Evolutionary conservation across 331 rosid genomes (phyloP).

Genomic region (Cydonia oblonga): DNA sequence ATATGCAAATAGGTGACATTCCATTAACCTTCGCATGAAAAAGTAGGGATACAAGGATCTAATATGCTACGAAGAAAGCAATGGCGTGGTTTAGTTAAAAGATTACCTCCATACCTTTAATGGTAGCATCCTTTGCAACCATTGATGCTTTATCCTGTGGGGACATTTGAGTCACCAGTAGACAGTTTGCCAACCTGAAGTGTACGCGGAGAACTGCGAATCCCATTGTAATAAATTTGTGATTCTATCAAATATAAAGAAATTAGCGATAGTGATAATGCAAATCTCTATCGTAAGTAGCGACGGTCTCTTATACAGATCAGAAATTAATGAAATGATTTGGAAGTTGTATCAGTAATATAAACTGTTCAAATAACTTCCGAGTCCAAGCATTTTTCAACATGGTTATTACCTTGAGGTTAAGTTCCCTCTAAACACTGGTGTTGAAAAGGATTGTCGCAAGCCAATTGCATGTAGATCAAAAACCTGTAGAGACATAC

Average conservation of each 20-base stretch:
- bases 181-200: slow-evolving; percentile 79
- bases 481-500: slow-evolving; percentile 52
- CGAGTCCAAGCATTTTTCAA: neutral
- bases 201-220: neutral
- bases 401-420: slow-evolving; percentile 40
- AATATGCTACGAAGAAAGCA: neutral
- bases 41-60: neutral
- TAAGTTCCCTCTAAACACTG: slow-evolving; percentile 58
- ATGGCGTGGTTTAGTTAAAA: neutral
- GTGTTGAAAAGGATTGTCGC: slow-evolving; percentile 47
- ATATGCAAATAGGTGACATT: no score
- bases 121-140: slow-evolving; percentile 25
- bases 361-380: neutral
- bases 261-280: neutral
- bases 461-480: slow-evolving; percentile 87
- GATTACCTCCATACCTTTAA: no score
- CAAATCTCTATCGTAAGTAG: neutral
- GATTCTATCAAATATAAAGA: neutral
- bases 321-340: neutral
- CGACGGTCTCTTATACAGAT: no score
- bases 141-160: slow-evolving; percentile 76
- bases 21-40: no score
- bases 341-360: neutral
- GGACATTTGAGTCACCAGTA: slow-evolving; percentile 82
- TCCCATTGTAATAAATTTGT: neutral